These are phyloP conservation scores for Candida quercuum DNA, from an alignment of 805 yeast genomes.

Conservation along the genomic window DNA sequence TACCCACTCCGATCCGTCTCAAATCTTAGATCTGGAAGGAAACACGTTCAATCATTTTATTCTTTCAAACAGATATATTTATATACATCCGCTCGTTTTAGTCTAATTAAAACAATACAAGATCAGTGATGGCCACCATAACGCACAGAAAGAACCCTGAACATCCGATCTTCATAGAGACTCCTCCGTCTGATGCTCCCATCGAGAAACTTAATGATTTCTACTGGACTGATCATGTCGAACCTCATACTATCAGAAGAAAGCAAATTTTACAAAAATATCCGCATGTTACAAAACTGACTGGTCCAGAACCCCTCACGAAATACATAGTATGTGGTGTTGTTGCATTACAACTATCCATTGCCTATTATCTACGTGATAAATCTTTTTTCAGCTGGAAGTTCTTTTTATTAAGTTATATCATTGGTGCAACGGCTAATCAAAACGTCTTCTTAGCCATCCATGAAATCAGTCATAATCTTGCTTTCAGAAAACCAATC, in stretches of 20 bases:
- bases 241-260: slow-evolving; percentile 75
- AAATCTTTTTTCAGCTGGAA: slow-evolving; percentile 45
- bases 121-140: slow-evolving; percentile 18
- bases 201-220: slow-evolving; percentile 49
- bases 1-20: too few species aligned
- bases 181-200: slow-evolving; percentile 27
- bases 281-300: slow-evolving; percentile 74
- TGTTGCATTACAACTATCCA: slow-evolving; percentile 58
- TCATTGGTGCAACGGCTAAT: slow-evolving; percentile 80
- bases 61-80: too few species aligned
- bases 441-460: slow-evolving; percentile 84
- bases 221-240: slow-evolving; percentile 78
- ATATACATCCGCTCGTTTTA: not conserved
- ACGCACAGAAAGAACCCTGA: slow-evolving; percentile 24
- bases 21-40: too few species aligned
- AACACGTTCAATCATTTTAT: too few species aligned
- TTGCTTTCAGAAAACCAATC: slow-evolving; percentile 74
- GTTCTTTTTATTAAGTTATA: slow-evolving; percentile 61
- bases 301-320: slow-evolving; percentile 84
- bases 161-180: slow-evolving; percentile 19
- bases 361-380: slow-evolving; percentile 58
- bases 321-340: slow-evolving; percentile 69
- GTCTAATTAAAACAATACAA: not conserved
- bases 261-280: slow-evolving; percentile 66
- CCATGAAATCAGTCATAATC: slow-evolving; percentile 83